phyloP scores from a whole-genome alignment of 306 rosid genomes.

The Senna tora region DNA sequence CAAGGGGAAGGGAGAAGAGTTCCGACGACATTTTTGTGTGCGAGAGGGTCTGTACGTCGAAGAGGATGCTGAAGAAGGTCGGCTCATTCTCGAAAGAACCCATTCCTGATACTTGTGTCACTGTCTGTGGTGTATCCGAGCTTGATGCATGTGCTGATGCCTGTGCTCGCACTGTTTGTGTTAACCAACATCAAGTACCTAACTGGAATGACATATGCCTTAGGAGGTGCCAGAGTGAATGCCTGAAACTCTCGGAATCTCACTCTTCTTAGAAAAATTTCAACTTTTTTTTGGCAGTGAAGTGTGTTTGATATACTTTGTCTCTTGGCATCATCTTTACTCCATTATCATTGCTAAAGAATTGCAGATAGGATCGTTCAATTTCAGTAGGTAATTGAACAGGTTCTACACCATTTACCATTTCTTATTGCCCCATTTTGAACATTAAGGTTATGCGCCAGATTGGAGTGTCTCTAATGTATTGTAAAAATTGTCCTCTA shows the following conservation, averaged over 20 bases:
- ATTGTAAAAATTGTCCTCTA: not conserved
- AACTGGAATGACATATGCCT: conserved; percentile 93
- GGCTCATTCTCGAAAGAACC: conserved; percentile 95
- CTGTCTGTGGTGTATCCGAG: conserved; percentile 93
- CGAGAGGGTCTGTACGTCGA: conserved; percentile 91
- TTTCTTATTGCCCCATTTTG: not conserved
- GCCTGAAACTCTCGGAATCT: conserved; percentile 75
- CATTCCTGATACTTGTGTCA: conserved; percentile 91
- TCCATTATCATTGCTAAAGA: not conserved
- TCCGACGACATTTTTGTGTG: conserved; percentile 88
- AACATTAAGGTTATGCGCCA: not conserved
- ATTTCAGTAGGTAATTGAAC: not conserved
- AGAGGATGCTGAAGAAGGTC: conserved; percentile 91
- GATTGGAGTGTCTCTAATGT: not conserved
- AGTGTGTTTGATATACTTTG: not conserved
- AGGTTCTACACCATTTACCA: not conserved
- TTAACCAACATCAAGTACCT: conserved; percentile 93
- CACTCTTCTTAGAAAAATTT: conserved; percentile 52
- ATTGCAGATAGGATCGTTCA: not conserved
- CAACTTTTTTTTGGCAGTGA: not conserved
- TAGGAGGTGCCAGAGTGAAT: conserved; percentile 93
- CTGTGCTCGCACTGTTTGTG: conserved; percentile 90
- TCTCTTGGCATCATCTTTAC: not conserved
- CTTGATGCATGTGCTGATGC: conserved; percentile 96
- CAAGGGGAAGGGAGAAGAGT: conserved; percentile 88